Base-by-base conservation (phyloP, 441 rosid genomes). In the Arabidopsis lyrata region DNA sequence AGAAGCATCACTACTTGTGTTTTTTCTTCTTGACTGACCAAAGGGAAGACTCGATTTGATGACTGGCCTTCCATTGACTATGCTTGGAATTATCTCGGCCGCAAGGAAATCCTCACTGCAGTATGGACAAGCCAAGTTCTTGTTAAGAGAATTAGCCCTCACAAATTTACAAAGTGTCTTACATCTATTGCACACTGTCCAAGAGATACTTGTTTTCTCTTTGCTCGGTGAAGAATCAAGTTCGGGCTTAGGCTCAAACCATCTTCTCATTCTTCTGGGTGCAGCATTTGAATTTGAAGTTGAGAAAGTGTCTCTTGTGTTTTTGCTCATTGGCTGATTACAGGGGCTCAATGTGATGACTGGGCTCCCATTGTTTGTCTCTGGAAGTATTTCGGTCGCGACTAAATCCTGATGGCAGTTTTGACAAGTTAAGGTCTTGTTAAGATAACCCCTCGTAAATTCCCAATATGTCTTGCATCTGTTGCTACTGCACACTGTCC, bases 401-500 rank as follows among this genome's bases (percentile, higher is more conserved):
- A 75, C 71, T 63, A 89, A 92, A 22, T 89, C 82, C 79, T 84
- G 77, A 9, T 58, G 73, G 74, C 97, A 95, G 57, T 83, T 87
- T 10, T 88, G 97, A 72, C 97, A 95, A 27, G 88, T 68, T 53
- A 95, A 84, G 39, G 83, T 89, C 52, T 80, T 85, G 79, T 92
- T 87, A 34, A 90, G 85, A 75, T 84, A 92, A 15, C 0, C 34
- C 68, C 88, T 90, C 76, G 76, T 73, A 77, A 84, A 88, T 31
- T 87, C 90, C 63, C 78, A 90, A 62, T 89, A 91, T n/a, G 85
- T 90, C 83, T 79, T 85, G 79, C 98, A 94, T 58, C 80, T 74
- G 35, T 79, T 84, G 78, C 96, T 74, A 38, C 77, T 84, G 78
- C 98, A 92, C 58, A 86, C 77, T 48, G 96, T 94, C 98, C 98